A percentile compares a stretch with the other conserved stretches of the same genome.
Evolutionary conservation across 768 basidiomycete genomes (phyloP).

Genomic region (Kwoniella bestiolae): DNA sequence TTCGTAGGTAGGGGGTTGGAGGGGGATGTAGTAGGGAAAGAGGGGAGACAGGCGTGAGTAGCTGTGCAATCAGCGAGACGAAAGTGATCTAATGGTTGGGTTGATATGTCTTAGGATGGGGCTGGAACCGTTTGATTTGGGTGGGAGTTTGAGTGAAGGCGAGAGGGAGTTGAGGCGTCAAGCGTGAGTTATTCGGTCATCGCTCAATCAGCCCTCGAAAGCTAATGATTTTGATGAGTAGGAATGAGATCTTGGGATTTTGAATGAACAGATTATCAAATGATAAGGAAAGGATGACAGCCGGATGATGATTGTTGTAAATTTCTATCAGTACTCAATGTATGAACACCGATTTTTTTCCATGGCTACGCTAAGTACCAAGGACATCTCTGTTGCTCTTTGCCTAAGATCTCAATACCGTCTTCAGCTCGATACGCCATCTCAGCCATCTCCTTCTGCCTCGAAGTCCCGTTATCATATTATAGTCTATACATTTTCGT

Average conservation of each 20-base stretch:
- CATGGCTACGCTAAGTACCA: no score
- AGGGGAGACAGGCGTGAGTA: conserved; percentile 57
- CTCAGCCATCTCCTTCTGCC: no score
- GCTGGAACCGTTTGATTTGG: conserved; percentile 49
- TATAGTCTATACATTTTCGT: no score
- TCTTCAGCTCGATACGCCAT: no score
- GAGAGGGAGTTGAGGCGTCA: conserved; percentile 25
- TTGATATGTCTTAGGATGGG: conserved; percentile 58
- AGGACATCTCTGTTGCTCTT: no score
- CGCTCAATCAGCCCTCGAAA: conserved; percentile 1
- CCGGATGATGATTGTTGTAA: no score
- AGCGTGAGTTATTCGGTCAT: conserved; percentile 39
- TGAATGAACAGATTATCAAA: background rate
- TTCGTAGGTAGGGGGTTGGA: conserved; percentile 60
- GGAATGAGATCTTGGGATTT: conserved; percentile 33
- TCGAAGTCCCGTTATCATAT: no score
- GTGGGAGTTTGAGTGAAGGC: background rate
- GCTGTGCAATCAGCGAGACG: background rate
- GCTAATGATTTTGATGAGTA: background rate
- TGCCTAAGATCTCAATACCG: no score
- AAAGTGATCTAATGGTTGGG: background rate
- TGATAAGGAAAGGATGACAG: background rate
- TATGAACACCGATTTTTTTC: background rate
- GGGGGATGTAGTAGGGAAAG: conserved; percentile 58
- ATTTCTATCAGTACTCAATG: no score